Base-by-base conservation (phyloP, 1,284 basidiomycete genomes). In the Melampsora americana region DNA sequence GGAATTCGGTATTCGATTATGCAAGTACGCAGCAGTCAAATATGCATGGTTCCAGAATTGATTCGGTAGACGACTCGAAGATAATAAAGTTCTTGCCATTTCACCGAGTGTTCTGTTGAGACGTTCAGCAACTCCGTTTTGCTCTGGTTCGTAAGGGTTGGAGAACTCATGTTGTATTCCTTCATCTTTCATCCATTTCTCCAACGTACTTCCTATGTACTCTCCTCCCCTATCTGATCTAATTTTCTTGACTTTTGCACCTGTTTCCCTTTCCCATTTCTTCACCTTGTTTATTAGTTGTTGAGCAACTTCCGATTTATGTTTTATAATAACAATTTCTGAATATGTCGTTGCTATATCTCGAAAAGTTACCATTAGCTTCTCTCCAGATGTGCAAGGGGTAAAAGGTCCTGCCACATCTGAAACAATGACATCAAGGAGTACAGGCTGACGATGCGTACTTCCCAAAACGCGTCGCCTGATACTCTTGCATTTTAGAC, bases 271-370 rank as follows among this genome's bases (percentile, higher is more conserved):
- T n/a, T n/a, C n/a, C n/a, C n/a, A n/a, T n/a, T n/a, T n/a, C n/a
- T n/a, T n/a, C n/a, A n/a, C n/a, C n/a, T n/a, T n/a, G n/a, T n/a
- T n/a, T n/a, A n/a, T n/a, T n/a, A n/a, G n/a, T n/a, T n/a, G n/a
- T n/a, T n/a, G n/a, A n/a, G n/a, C n/a, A n/a, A n/a, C n/a, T n/a
- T n/a, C n/a, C n/a, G n/a, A n/a, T n/a, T 73, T 73, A 2, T 9
- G 20, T 39, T 65, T 65, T 1, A 73, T 26, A 12, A 73, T 28
- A 23, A 50, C 32, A 2, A 59, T 35, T 39, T 65, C 70, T 0
- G 61, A 65, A 26, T 73, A 73, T n/a, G 70, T 65, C 1, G 70
- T 14, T 0, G 46, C 42, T 1, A 73, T 20, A 28, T 73, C 70
- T 5, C 70, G 3, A 39, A 73, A 65, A 11, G 48, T 46, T 0